Evolutionary conservation across 805 yeast genomes (phyloP).

Genomic region (Lipomyces spencermartinsiae): DNA sequence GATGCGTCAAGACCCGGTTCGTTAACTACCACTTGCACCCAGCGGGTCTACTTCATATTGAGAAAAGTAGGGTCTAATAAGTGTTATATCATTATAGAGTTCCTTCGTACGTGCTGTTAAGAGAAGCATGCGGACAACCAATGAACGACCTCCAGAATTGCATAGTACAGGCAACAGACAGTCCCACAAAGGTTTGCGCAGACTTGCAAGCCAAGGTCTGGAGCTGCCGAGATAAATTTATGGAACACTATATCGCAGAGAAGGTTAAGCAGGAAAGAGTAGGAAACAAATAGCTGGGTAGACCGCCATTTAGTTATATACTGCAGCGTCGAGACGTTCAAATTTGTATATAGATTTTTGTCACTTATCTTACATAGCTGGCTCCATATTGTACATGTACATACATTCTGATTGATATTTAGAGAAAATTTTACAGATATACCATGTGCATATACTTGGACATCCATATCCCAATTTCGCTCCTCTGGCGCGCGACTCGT

Average conservation of each 20-base stretch:
- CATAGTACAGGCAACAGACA: background rate
- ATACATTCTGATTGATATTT: background rate
- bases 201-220: background rate
- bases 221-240: slow-evolving; percentile 1
- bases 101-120: background rate
- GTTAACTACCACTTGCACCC: background rate
- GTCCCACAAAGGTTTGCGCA: background rate
- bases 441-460: background rate
- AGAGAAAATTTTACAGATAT: background rate
- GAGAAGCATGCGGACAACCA: background rate
- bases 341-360: background rate
- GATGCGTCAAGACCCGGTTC: background rate
- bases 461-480: too few species aligned
- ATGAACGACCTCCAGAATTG: background rate
- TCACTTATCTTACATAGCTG: background rate
- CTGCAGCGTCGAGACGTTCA: background rate
- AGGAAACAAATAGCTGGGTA: background rate
- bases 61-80: background rate
- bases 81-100: background rate
- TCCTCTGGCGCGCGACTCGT: too few species aligned
- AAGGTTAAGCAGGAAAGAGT: background rate
- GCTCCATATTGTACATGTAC: background rate
- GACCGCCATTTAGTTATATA: background rate
- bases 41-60: background rate
- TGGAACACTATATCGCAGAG: background rate